These are phyloP conservation scores for Zygoascus ofunaensis DNA, from an alignment of 805 yeast genomes.

Conservation along the genomic window DNA sequence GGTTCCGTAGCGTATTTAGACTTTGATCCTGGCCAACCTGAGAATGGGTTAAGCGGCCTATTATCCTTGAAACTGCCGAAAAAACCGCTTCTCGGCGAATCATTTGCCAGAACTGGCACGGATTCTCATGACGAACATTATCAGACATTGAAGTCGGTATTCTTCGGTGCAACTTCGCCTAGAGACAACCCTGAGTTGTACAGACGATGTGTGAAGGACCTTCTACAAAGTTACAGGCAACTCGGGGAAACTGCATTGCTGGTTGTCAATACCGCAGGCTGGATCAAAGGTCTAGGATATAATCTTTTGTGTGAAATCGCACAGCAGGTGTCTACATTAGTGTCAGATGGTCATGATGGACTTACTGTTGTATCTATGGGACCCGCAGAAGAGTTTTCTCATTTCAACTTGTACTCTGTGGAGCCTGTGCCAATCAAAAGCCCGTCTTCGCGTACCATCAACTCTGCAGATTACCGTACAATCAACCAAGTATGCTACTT, in stretches of 20 bases:
- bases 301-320: slow-evolving; percentile 45
- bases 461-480: slow-evolving; percentile 12
- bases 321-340: slow-evolving; percentile 36
- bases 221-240: slow-evolving; percentile 26
- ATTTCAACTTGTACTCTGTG: not conserved
- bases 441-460: not conserved
- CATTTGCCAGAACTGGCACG: slow-evolving; percentile 18
- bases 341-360: not conserved
- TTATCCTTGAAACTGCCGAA: slow-evolving; percentile 43
- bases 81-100: slow-evolving; percentile 33
- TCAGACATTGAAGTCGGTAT: slow-evolving; percentile 10
- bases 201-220: slow-evolving; percentile 32
- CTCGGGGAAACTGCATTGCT: slow-evolving; percentile 28
- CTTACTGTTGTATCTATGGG: slow-evolving; percentile 48
- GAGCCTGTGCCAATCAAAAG: not conserved
- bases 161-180: slow-evolving; percentile 58
- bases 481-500: slow-evolving; percentile 25
- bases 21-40: slow-evolving; percentile 86
- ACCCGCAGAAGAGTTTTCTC: slow-evolving; percentile 22
- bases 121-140: slow-evolving; percentile 22
- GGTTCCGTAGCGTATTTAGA: slow-evolving; percentile 47
- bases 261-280: slow-evolving; percentile 76
- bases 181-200: slow-evolving; percentile 56
- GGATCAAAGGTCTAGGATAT: slow-evolving; percentile 83
- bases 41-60: slow-evolving; percentile 62